Evolutionary conservation across 768 basidiomycete species (phyloP).

Genomic region (Asterophora parasitica): DNA sequence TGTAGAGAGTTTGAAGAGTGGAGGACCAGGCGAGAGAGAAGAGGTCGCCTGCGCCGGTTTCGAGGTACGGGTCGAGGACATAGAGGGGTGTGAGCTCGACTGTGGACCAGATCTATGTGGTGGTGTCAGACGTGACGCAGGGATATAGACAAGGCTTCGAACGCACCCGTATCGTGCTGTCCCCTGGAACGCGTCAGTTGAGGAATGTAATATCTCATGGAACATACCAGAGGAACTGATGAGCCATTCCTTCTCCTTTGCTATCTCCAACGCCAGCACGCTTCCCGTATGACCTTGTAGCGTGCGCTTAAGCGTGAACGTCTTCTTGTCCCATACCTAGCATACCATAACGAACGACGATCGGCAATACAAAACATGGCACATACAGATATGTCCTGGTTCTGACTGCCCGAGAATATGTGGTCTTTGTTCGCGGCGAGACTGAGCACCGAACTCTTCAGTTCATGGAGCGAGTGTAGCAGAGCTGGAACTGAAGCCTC

Average conservation of each 20-base stretch:
- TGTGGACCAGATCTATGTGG: slow-evolving; percentile 75
- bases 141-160: background rate
- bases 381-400: slow-evolving; percentile 67
- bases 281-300: slow-evolving; percentile 82
- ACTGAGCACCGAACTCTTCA: slow-evolving; percentile 66
- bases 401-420: slow-evolving; percentile 83
- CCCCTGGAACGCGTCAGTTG: slow-evolving; percentile 44
- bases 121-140: background rate
- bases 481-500: slow-evolving; percentile 42
- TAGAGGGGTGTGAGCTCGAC: slow-evolving; percentile 60
- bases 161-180: slow-evolving; percentile 81
- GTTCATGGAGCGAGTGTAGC: slow-evolving; percentile 67
- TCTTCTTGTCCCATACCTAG: slow-evolving; percentile 82
- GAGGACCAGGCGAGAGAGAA: slow-evolving; percentile 82
- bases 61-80: slow-evolving; percentile 71
- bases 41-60: slow-evolving; percentile 80
- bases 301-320: slow-evolving; percentile 62
- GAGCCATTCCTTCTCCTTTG: slow-evolving; percentile 73
- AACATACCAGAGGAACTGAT: slow-evolving; percentile 82
- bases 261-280: slow-evolving; percentile 75
- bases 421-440: slow-evolving; percentile 66
- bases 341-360: background rate
- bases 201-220: background rate
- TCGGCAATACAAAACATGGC: background rate
- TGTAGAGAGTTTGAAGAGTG: slow-evolving; percentile 62